phyloP scores from a whole-genome alignment of 768 basidiomycete species.

The Kwoniella botswanensis region DNA sequence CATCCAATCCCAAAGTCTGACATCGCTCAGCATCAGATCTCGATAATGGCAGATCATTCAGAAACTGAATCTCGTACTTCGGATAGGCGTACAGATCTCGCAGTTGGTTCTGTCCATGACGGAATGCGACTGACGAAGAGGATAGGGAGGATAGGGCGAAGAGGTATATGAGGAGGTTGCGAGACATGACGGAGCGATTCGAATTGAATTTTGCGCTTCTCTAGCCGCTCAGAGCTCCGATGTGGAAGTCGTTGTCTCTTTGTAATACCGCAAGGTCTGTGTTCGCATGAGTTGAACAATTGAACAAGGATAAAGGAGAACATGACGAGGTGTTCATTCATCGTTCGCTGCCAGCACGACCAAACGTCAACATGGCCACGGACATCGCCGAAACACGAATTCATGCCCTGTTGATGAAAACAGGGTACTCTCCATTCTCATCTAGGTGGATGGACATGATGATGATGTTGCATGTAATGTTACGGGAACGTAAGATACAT shows the following conservation, averaged over 20 bases:
- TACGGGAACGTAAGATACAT: too few relatives aligned
- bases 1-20: conserved; percentile 21
- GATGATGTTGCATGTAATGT: too few relatives aligned
- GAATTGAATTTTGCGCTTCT: too few relatives aligned
- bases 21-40: conserved; percentile 42
- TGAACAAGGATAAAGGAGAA: too few relatives aligned
- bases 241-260: neutral
- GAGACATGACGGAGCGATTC: conserved; percentile 9
- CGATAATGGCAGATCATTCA: conserved; percentile 51
- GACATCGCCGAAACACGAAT: too few relatives aligned
- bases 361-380: too few relatives aligned
- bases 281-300: too few relatives aligned
- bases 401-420: too few relatives aligned
- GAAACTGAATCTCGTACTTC: conserved; percentile 53
- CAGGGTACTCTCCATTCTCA: too few relatives aligned
- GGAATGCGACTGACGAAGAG: conserved; percentile 22
- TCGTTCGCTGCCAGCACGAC: too few relatives aligned
- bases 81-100: conserved; percentile 51
- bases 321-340: too few relatives aligned
- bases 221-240: neutral
- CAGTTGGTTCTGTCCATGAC: conserved; percentile 42
- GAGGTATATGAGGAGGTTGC: conserved; percentile 45
- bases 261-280: neutral
- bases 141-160: conserved; percentile 32
- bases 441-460: too few relatives aligned